phyloP scores from a whole-genome alignment of 2,329 filamentous ascomycete genomes.

The Fusarium sp. region DNA sequence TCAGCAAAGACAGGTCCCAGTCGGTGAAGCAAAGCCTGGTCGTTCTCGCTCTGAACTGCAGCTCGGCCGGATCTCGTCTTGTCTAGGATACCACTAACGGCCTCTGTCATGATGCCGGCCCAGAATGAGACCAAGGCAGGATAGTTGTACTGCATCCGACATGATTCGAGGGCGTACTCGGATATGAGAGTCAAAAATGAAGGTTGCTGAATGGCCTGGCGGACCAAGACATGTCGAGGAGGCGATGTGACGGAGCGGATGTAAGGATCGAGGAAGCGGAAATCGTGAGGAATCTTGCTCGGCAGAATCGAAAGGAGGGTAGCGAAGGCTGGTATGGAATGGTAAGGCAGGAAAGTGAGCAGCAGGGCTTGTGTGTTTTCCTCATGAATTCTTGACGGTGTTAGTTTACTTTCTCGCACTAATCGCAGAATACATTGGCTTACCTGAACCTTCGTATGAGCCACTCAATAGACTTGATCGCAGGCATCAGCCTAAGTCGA shows the following conservation, averaged over 20 bases:
- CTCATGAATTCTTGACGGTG: constrained; percentile 79
- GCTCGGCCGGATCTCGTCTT: constrained; percentile 79
- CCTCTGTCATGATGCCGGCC: constrained; percentile 88
- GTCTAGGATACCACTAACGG: constrained; percentile 85
- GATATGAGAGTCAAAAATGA: constrained; percentile 83
- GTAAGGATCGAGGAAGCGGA: constrained; percentile 89
- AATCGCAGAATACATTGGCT: constrained; percentile 37
- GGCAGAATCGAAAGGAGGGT: constrained; percentile 90
- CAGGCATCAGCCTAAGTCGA: constrained; percentile 84
- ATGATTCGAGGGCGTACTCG: constrained; percentile 79
- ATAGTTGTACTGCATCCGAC: constrained; percentile 78
- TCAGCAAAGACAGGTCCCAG: constrained; percentile 78
- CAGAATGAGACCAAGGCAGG: constrained; percentile 87
- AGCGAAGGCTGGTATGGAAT: constrained; percentile 85
- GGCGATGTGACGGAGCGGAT: constrained; percentile 80
- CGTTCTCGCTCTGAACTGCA: constrained; percentile 81
- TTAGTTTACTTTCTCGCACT: constrained; percentile 7
- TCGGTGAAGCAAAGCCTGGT: constrained; percentile 79
- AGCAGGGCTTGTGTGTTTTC: constrained; percentile 84
- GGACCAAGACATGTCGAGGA: constrained; percentile 83
- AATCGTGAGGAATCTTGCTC: constrained; percentile 75
- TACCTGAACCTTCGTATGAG: constrained; percentile 90
- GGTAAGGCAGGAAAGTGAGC: constrained; percentile 91
- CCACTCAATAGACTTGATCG: constrained; percentile 94
- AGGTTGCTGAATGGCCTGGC: constrained; percentile 82